Evolutionary conservation across 768 basidiomycete species (phyloP), one percentile per base, ranked within the genome.

Genomic region (Trametes cubensis): DNA sequence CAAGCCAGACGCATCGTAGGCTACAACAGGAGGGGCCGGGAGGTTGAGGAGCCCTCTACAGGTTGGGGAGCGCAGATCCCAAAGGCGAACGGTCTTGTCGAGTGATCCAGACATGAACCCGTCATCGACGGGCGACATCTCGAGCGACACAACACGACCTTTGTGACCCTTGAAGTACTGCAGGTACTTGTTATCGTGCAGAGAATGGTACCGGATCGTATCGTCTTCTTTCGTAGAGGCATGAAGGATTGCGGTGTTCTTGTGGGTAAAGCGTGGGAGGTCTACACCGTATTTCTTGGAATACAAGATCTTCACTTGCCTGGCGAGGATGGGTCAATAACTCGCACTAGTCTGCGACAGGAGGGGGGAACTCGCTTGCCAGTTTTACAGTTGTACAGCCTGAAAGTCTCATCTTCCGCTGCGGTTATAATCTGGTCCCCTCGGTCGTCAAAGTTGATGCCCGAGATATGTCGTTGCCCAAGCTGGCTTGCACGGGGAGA

Each of bases 221-320:
- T 98, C 93, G 74, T 98, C 92, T 73, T 91, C 92, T 73, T 96
- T 98, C 18, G 95, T 98, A 5, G 93, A 95, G 8, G 95, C 91
- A 70, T 98, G 87, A 3, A 98, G 72, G 49, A 98, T 88, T 3
- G 89, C 85, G 0, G 87, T 85, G 66, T 85, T 88, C 72, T 91
- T 92, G 78, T 98, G 97, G 0, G 96, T 98, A 70, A 98, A 97
- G 4, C 96, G 86, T 21, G 95, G 93, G 20, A 95, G 83, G 74
- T 96, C 93, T 47, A 95, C 90, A 0, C 97, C 97, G 74, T 98
- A 99, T 74, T 99, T 99, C 76, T 95, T 95, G 0, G 95, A 98
- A 68, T 89, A 85, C 3, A 95, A 75, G 1, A 87, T 88, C 75
- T 92, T 95, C 38, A 84, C 69, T 54, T 83, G 82, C 80, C 95